Base-by-base conservation (phyloP, 371 early-diverging fungal species). In the Mortierella sp. region DNA sequence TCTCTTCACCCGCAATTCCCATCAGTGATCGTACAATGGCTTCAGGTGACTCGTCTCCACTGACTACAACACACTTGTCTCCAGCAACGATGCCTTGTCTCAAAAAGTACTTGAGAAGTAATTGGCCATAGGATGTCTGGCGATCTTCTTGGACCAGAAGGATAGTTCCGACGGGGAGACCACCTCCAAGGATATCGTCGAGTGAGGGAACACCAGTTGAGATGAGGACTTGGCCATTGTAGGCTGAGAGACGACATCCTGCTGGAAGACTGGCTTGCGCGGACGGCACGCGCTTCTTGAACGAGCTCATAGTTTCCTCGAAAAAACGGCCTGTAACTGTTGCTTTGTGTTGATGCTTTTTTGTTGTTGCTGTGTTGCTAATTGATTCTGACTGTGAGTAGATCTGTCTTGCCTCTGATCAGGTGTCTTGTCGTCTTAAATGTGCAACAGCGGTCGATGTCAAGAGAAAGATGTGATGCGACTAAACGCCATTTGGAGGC, bases 171-270 rank as follows among this genome's bases (percentile, higher is more conserved):
- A 97, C 90, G 6, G 98, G 97, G 13, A 97, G 88, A 11, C 98
- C 98, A 52, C 96, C 97, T 52, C 96, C 96, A 3, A 94, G 89
- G 80, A 97, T 93, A 88, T 96, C 97, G 88, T 98, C 98, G 50
- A 97, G 89, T 3, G 97, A 95, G 7, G 96, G 95, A 0, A 96
- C 94, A n/a, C 98, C 98, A 0, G 96, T 96, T 0, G 98, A 97
- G 9, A 95, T 91, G 45, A 97, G 90, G 6, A 94, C 90, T 79
- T 94, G 94, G 9, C 95, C 95, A 79, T 94, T 97, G 80, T 95
- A 95, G 0, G 96, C 92, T 48, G 96, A 96, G 16, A 96, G 89
- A 24, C 94, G 92, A 52, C 96, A 93, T 31, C 95, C 97, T 7
- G 93, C 90, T n/a, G 96, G 96, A 31, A 92, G 89, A 82, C 90